Evolutionary conservation across 106 monocot genomes (phyloP).

Genomic region (Acanthochlamys bracteata): DNA sequence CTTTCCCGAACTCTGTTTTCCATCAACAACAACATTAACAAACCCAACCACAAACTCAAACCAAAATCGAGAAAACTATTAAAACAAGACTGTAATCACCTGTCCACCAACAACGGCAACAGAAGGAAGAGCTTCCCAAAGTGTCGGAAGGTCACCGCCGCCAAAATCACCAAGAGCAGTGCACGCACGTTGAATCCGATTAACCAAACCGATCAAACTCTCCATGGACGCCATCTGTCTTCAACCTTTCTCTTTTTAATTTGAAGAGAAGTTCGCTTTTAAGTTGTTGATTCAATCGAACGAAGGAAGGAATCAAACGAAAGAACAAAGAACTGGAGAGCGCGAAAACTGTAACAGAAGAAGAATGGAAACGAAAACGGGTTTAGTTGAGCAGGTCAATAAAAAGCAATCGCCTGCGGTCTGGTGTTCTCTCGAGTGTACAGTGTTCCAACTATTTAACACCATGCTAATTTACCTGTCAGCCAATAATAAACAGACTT

Average conservation of each 20-base stretch:
- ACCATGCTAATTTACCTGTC: no score
- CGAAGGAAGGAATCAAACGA: neutral
- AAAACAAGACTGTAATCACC: slow-evolving; percentile 6
- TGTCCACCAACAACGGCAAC: slow-evolving; percentile 66
- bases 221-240: slow-evolving; percentile 61
- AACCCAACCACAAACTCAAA: neutral
- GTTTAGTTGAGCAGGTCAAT: neutral
- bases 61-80: neutral
- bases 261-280: neutral
- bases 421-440: neutral
- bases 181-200: slow-evolving; percentile 87
- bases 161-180: slow-evolving; percentile 92
- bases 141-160: slow-evolving; percentile 41
- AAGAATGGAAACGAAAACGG: neutral
- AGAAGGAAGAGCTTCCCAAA: slow-evolving; percentile 69
- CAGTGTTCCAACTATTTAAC: no score
- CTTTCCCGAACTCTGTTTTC: slow-evolving; percentile 45
- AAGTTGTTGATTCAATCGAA: no score
- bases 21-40: neutral
- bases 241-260: neutral
- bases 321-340: neutral
- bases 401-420: no score
- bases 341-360: neutral
- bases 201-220: slow-evolving; percentile 83
- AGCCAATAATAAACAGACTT: no score